phyloP scores from a whole-genome alignment of 306 rosid genomes.

The Corylus heterophylla region DNA sequence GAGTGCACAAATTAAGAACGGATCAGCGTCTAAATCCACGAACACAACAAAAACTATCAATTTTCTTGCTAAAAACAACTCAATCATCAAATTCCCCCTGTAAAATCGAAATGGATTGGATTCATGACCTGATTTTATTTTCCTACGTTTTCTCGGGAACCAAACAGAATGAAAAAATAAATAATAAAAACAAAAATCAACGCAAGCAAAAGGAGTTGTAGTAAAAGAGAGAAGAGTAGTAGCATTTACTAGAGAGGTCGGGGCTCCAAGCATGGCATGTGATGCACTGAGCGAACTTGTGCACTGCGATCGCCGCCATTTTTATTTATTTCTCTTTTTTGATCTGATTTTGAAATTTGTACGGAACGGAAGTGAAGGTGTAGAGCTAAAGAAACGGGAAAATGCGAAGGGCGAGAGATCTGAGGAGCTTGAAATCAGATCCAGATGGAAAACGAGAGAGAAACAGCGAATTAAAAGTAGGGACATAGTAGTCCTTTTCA shows the following conservation, averaged over 20 bases:
- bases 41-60: neutral
- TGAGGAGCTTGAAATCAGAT: too few relatives aligned
- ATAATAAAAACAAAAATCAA: neutral
- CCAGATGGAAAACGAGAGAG: too few relatives aligned
- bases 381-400: neutral
- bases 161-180: conserved; percentile 9
- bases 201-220: too few relatives aligned
- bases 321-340: neutral
- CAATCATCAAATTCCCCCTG: neutral
- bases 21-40: neutral
- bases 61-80: neutral
- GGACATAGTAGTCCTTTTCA: too few relatives aligned
- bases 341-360: neutral
- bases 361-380: neutral
- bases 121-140: neutral
- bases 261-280: conserved; percentile 97
- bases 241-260: conserved; percentile 68
- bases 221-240: neutral
- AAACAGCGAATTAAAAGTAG: too few relatives aligned
- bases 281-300: conserved; percentile 77
- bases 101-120: neutral
- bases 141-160: conserved; percentile 13
- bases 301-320: conserved; percentile 77
- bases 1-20: neutral
- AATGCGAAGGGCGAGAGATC: neutral